Conservation (phyloP, 78 protist species). For the Abeoforma whisleri region DNA sequence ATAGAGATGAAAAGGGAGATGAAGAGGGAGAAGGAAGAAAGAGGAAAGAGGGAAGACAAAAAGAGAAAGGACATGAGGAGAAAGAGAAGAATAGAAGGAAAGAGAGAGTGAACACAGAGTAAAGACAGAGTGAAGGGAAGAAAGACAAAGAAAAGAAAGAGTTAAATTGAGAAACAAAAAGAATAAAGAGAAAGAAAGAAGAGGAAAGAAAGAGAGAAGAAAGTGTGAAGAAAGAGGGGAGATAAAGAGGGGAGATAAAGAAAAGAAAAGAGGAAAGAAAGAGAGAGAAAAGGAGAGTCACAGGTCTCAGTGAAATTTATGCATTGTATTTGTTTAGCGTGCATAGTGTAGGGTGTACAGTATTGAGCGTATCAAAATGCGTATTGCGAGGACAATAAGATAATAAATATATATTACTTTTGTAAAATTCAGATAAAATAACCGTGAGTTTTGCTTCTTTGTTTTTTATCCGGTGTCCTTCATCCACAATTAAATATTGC, state of each 20-base stretch:
- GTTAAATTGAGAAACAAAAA: neutral
- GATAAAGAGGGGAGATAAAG: neutral
- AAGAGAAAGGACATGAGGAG: neutral
- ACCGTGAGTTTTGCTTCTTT: neutral
- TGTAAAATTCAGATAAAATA: slow-evolving; percentile 10
- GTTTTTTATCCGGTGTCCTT: slow-evolving; percentile 74
- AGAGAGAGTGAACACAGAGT: slow-evolving; percentile 9
- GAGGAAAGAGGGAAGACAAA: neutral
- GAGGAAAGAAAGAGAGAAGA: no score
- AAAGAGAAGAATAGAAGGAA: neutral
- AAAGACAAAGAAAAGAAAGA: no score
- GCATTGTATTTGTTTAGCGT: no score
- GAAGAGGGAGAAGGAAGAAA: neutral
- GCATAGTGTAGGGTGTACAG: no score
- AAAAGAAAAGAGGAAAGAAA: neutral
- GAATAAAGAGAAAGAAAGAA: neutral
- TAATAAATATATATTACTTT: no score
- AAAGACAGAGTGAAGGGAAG: no score
- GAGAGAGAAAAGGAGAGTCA: no score
- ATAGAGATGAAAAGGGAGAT: neutral
- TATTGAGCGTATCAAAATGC: no score
- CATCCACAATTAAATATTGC: slow-evolving; percentile 70
- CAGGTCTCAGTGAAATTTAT: no score
- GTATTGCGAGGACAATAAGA: no score
- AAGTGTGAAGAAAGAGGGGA: neutral